Evolutionary conservation across 306 rosid species (phyloP), one percentile per base, ranked within the genome.

Genomic region (Datisca glomerata): DNA sequence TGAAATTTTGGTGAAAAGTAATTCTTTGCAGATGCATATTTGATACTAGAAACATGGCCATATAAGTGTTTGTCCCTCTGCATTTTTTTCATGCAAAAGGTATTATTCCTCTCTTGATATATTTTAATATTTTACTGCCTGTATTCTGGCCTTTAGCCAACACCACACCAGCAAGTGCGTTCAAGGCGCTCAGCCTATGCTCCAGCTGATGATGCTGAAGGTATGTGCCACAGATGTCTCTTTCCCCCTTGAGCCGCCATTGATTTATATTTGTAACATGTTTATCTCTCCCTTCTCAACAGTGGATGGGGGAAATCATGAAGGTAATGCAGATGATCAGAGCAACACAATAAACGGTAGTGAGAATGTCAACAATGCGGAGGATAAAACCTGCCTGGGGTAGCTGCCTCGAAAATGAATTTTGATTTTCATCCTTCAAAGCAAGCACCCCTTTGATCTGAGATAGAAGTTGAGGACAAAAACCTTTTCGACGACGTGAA

Each of bases 151-250:
- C 39, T 65, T 75, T 93, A 86, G 96, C 96, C 96, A 35, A 75
- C 93, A 3, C 78, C 79, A 18, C 94, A 82, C 18, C 96, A 86
- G 68, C 96, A 86, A 45, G 63, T 64, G 13, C 94, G 83, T 18
- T 67, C 86, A 36, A 78, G 87, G 68, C 96, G 85, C 42, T 79
- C 94, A 25, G 66, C 96, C 29, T 86, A 82, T 70, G 76, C 96
- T 57, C 81, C 78, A 14, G 48, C 78, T 32, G 94, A 61, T 47
- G 94, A 64, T 31, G 51, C 47, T 17, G 93, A 79, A 64, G 87
- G 96, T 86, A 66, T 46, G 59, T 45, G 46, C 40, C 10, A 41
- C 7, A 20, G 46, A 34, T 15, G n/a, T 16, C n/a, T 12, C 6
- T 25, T 53, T 14, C 28, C 31, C 2, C 16, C 15, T 24, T 41